Conservation (phyloP, 345 rosid genomes). For the Euphorbia pulcherrima region DNA sequence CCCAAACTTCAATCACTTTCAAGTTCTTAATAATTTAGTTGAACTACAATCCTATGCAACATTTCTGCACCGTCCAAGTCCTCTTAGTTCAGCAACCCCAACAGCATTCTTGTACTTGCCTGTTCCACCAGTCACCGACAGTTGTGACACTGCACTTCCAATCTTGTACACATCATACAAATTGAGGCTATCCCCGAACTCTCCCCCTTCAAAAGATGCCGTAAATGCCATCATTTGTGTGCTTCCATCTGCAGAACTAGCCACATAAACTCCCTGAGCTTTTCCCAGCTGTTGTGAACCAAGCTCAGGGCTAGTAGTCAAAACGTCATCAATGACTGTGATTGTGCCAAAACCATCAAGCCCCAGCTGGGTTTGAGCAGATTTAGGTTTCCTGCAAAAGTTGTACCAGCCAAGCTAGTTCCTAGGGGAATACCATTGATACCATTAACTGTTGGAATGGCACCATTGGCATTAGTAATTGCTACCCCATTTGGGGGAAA, state of each 20-base stretch:
- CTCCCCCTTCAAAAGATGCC: slow-evolving; percentile 87
- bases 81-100: slow-evolving; percentile 64
- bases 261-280: too few relatives aligned
- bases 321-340: slow-evolving; percentile 76
- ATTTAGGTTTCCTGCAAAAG: slow-evolving; percentile 40
- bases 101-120: too few relatives aligned
- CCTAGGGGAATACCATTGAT: slow-evolving; percentile 89
- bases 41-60: slow-evolving; percentile 60
- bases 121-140: too few relatives aligned
- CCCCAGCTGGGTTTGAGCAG: slow-evolving; percentile 67
- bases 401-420: slow-evolving; percentile 80
- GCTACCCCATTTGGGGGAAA: slow-evolving; percentile 61
- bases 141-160: too few relatives aligned
- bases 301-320: slow-evolving; percentile 72
- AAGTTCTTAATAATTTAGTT: slow-evolving; percentile 41
- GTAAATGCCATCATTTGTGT: too few relatives aligned
- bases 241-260: too few relatives aligned
- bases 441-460: slow-evolving; percentile 75
- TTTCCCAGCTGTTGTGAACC: slow-evolving; percentile 64
- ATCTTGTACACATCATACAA: slow-evolving; percentile 74
- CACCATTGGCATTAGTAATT: slow-evolving; percentile 88
- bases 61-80: slow-evolving; percentile 72
- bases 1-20: neutral
- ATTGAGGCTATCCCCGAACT: slow-evolving; percentile 83
- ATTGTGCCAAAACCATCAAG: slow-evolving; percentile 90